Evolutionary conservation across 2,329 filamentous ascomycete species (phyloP), one percentile per base, ranked within the genome.

Genomic region (Colletotrichum eleusines): DNA sequence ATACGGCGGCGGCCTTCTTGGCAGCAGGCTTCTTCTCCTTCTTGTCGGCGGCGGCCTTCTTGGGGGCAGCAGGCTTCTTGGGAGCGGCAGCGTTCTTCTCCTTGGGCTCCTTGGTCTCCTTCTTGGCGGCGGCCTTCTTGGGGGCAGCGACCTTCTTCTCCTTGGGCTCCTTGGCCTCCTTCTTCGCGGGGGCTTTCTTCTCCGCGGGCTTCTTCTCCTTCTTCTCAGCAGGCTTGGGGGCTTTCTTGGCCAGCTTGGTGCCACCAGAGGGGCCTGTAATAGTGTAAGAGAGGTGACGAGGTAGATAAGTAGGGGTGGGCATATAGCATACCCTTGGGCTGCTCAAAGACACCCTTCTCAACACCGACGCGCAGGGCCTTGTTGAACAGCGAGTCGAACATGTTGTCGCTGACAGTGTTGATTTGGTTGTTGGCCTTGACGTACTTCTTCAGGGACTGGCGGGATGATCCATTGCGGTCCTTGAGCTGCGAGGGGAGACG

Each of bases 201-300:
- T 75, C 76, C 50, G 74, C 78, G 55, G 76, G 74, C 77, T 80
- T 80, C 66, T 77, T 78, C 72, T 74, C 73, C 87, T 73, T 73
- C 35, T 72, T 70, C 59, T 68, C 95, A 69, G 92, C 92, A 71
- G 97, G 91, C 91, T 97, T 97, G 83, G 95, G 73, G 75, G 86
- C 82, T 86, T 94, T 94, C 90, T 95, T 95, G 71, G 92, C 92
- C 72, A 97, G 91, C 91, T 97, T 97, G 83, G 96, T 94, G 75
- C 94, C 92, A 72, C 94, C 94, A 74, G 94, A 97, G 71, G 94
- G 88, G 77, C 92, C 92, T 94, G 71, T 8, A 2, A 18, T 28
- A 23, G 12, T 38, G 71, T 55, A 73, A 12, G 23, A 64, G 46
- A 54, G 12, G 33, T 44, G 9, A 23, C n/a, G n/a, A 16, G 2